Evolutionary conservation across 257 asterid species (phyloP).

Genomic region (Forsythia viridissima): DNA sequence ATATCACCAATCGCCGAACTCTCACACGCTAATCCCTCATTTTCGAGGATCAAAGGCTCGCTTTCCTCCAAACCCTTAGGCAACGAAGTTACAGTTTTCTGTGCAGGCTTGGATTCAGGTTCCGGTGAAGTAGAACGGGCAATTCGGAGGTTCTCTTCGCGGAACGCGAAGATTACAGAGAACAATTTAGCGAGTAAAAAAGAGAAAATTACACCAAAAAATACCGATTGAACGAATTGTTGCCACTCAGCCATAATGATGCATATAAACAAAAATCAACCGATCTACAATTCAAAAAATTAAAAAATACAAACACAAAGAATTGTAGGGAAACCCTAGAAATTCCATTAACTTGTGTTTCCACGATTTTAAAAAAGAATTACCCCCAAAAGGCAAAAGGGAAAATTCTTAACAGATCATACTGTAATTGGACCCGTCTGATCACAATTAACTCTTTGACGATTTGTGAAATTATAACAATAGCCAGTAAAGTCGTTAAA

Average conservation of each 20-base stretch:
- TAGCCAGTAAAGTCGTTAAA: background rate
- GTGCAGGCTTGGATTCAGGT: conserved; percentile 28
- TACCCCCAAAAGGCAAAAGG: background rate
- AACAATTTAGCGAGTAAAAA: conserved; percentile 89
- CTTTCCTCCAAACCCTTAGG: conserved; percentile 35
- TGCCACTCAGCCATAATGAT: conserved; percentile 76
- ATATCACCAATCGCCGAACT: conserved; percentile 30
- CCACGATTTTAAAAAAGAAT: background rate
- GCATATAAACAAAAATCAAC: background rate
- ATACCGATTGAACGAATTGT: conserved; percentile 57
- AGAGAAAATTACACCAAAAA: conserved; percentile 78
- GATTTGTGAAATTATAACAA: background rate
- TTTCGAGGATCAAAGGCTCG: conserved; percentile 48
- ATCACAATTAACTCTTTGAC: background rate
- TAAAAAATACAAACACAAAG: background rate
- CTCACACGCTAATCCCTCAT: conserved; percentile 23
- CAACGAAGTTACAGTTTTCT: conserved; percentile 28
- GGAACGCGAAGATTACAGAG: conserved; percentile 83
- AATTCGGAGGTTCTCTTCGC: conserved; percentile 82
- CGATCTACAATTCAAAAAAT: background rate
- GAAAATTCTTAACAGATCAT: background rate
- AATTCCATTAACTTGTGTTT: background rate
- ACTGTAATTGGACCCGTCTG: background rate
- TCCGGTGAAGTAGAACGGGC: conserved; percentile 57
- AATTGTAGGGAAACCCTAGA: background rate